Evolutionary conservation across 192 early-diverging fungal genomes (phyloP).

Genomic region (Pilaira anomala): DNA sequence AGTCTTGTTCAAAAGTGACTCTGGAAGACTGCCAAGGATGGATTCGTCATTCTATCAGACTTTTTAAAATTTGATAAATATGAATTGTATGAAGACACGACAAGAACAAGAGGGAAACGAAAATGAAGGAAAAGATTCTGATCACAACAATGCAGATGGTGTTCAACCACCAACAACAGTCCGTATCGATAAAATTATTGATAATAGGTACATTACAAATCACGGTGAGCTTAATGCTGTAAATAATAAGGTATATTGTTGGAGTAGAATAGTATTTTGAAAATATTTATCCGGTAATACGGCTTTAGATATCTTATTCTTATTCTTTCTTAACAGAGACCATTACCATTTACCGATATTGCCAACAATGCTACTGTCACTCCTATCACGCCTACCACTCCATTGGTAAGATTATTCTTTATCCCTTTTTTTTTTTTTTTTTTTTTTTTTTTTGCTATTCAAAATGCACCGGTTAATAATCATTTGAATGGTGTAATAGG

Average conservation of each 20-base stretch:
- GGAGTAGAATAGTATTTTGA: constrained; percentile 4
- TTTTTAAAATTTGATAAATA: constrained; percentile 10
- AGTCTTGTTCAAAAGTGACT: too few species aligned
- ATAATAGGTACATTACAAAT: constrained; percentile 12
- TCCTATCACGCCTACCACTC: constrained; percentile 1
- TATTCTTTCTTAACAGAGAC: constrained; percentile 13
- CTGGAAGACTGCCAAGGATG: too few species aligned
- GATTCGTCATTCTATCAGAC: too few species aligned
- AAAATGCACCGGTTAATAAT: constrained; percentile 1
- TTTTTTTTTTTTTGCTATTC: constrained; percentile 6
- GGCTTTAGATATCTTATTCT: constrained; percentile 12
- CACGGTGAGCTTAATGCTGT: constrained; percentile 9
- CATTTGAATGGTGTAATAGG: constrained; percentile 11
- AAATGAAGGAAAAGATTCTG: constrained; percentile 6
- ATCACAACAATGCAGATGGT: constrained; percentile 3
- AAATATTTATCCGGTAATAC: constrained; percentile 5
- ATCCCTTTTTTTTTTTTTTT: constrained; percentile 10
- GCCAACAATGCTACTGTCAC: constrained; percentile 2
- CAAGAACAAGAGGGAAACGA: constrained; percentile 6
- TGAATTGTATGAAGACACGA: constrained; percentile 5
- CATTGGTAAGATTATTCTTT: background rate
- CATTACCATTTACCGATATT: constrained; percentile 13
- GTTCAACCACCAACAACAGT: constrained; percentile 10
- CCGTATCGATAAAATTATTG: constrained; percentile 7
- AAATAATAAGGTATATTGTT: constrained; percentile 11